These are phyloP conservation scores for Lachnellula suecica DNA, from an alignment of 2,329 filamentous ascomycete species.

Conservation along the genomic window DNA sequence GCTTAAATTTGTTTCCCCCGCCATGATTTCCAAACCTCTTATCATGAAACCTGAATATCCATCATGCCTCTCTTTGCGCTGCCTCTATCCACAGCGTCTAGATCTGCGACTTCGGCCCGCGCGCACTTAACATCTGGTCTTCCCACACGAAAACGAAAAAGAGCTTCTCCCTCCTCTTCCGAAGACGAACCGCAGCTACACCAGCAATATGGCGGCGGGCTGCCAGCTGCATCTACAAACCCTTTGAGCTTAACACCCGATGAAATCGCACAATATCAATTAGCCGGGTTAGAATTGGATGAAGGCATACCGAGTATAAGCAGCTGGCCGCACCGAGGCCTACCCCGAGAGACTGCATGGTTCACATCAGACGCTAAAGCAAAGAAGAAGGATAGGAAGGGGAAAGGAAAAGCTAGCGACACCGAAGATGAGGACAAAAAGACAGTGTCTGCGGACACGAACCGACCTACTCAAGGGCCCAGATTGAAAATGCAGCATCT, in stretches of 20 bases:
- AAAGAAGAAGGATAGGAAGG: constrained; percentile 1
- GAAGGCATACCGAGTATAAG: constrained; percentile 42
- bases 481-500: constrained; percentile 55
- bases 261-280: constrained; percentile 50
- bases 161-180: constrained; percentile 12
- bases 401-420: not conserved
- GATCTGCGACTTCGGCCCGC: constrained; percentile 4
- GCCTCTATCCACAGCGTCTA: constrained; percentile 18
- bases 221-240: constrained; percentile 39
- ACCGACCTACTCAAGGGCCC: constrained; percentile 14
- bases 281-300: constrained; percentile 51
- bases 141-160: constrained; percentile 23
- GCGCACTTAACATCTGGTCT: constrained; percentile 11
- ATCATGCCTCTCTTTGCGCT: constrained; percentile 28
- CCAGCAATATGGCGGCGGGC: not conserved
- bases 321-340: constrained; percentile 52
- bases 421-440: constrained; percentile 6
- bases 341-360: constrained; percentile 25
- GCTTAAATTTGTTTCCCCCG: too few species aligned
- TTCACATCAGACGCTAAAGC: not conserved
- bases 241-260: constrained; percentile 54
- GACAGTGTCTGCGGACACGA: not conserved
- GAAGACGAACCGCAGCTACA: constrained; percentile 12
- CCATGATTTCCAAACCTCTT: not conserved
- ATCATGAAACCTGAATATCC: not conserved